Base-by-base conservation (phyloP, 2,329 filamentous ascomycete species). In the Cryphonectria radicalis region DNA sequence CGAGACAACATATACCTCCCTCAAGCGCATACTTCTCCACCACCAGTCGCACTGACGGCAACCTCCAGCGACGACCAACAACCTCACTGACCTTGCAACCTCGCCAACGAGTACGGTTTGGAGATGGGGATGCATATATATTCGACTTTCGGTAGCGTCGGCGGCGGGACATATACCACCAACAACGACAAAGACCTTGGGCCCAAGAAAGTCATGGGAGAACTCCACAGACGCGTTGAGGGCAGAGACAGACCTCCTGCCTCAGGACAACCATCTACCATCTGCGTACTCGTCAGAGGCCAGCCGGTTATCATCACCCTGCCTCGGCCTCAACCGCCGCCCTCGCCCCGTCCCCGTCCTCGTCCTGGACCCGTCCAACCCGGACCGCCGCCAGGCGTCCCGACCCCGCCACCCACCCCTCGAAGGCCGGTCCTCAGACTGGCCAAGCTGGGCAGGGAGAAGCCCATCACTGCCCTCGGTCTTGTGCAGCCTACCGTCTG, bases 391-490 rank as follows among this genome's bases (percentile, higher is more conserved):
- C 66, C 66, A 50, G 66, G 62, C 37, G 66, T 68, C 11, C 66
- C 66, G 4, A 68, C 66, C 17, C 66, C 66, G 10, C 66, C 66
- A 35, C n/a, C n/a, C 17, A 62, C 66, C 19, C 66, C 66, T 63
- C 55, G 57, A 7, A 62, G 66, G 43, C 66, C 35, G 14, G 28
- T 22, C 57, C 13, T n/a, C 17, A 25, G 13, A 10, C 43, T 25
- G 28, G 11, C 35, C 5, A n/a, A 17, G 22, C 43, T 35, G 40
- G 32, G 25, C 5, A 25, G 4, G n/a, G 13, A 17, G n/a, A 22
- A 63, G 0, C 25, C n/a, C 28, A 13, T 42, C 3, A 32, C 17
- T 28, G 42, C 6, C 60, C 10, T n/a, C 25, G 43, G 53, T 28
- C 7, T 4, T 17, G 11, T 43, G 25, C 50, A 35, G 17, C 19